Evolutionary conservation across 768 basidiomycete genomes (phyloP), one percentile per base, ranked within the genome.

Genomic region (Dictyophora rubrovolvata): DNA sequence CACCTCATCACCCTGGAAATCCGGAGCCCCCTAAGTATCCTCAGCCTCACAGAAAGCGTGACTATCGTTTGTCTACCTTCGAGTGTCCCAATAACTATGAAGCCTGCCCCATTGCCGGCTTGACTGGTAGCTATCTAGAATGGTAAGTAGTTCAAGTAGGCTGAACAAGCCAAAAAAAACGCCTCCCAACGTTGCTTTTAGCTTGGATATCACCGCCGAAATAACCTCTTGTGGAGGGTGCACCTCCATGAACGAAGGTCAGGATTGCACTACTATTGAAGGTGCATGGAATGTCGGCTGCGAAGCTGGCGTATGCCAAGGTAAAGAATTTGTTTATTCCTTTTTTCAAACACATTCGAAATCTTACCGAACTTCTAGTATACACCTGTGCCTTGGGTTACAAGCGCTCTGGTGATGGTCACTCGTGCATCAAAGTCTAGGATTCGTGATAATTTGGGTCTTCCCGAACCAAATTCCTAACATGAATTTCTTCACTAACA

Each of bases 211-310:
- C 33, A 63, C 70, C 17, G 72, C 72, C 48, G 86, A 89, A 60
- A 77, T 90, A 50, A 75, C 81, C 60, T 83, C 83, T 14, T 91
- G 89, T 70, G 89, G 88, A 62, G 89, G 89, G 28, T 91, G 89
- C 67, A 70, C 79, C 1, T 76, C 79, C 17, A 69, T 78, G n/a
- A 82, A 81, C 18, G 66, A 72, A 48, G 89, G 89, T 22, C 72
- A 81, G 68, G 85, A 92, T 69, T 92, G 88, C 70, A 83, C 82
- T 17, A 71, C 76, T 49, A 88, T 91, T 63, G 61, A 71, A 49
- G 80, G 82, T 51, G 82, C 78, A 18, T 80, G 81, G 78, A 83
- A 82, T 66, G 85, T 89, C 65, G 80, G 79, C n/a, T 93, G 89
- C 69, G 76, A 81, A 53, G 67, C 67, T 61, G 78, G 78, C 33